Evolutionary conservation across 2,329 filamentous ascomycete species (phyloP).

Genomic region (Cordyceps militaris): DNA sequence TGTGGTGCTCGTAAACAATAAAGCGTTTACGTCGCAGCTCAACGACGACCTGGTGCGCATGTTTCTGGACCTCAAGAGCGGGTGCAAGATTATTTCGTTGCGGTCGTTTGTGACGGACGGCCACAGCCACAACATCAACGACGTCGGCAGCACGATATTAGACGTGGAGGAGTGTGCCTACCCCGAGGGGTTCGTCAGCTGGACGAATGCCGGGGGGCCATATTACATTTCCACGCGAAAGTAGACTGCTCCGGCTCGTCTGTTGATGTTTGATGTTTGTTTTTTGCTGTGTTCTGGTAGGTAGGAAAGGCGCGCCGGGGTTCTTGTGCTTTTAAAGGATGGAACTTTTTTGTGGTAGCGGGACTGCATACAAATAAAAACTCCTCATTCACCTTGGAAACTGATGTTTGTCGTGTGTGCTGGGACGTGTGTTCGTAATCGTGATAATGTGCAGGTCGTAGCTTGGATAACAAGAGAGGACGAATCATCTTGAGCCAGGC

Average conservation of each 20-base stretch:
- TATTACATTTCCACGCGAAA: conserved; percentile 88
- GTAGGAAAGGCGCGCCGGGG: conserved; percentile 15
- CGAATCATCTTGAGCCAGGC: conserved; percentile 18
- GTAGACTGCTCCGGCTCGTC: conserved; percentile 19
- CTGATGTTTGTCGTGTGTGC: background rate
- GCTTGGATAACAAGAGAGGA: too few species aligned
- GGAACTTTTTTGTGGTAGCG: conserved; percentile 6
- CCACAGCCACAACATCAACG: conserved; percentile 68
- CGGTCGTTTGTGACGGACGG: conserved; percentile 83
- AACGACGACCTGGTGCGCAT: conserved; percentile 81
- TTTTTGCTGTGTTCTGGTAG: background rate
- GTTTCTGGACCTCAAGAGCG: conserved; percentile 88
- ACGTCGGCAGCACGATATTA: conserved; percentile 75
- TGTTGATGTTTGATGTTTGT: background rate
- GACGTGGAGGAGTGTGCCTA: conserved; percentile 60
- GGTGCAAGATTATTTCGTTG: conserved; percentile 82
- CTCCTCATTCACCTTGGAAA: background rate
- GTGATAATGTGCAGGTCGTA: background rate
- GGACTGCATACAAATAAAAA: conserved; percentile 11
- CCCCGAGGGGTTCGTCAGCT: conserved; percentile 74
- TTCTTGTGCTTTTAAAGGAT: background rate
- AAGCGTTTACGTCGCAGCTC: conserved; percentile 82
- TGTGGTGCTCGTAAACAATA: conserved; percentile 96
- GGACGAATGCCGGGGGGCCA: conserved; percentile 75
- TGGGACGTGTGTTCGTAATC: background rate